These are phyloP conservation scores for Simmondsia chinensis DNA, from an alignment of 148 eudicot genomes.

Conservation along the genomic window DNA sequence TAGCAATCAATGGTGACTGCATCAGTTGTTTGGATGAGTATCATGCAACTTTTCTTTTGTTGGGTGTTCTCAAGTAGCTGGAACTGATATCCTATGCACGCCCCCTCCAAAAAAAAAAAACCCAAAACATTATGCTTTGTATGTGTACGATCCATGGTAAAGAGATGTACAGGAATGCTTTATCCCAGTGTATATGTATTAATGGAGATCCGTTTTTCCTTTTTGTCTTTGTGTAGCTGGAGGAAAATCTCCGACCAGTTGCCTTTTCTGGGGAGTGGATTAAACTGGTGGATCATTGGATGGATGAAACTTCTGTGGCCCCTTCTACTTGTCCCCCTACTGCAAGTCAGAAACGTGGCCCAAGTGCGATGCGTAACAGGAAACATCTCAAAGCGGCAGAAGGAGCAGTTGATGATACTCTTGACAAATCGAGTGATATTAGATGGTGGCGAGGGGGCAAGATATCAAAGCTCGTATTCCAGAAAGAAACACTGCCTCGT, in stretches of 20 bases:
- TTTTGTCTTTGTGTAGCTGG: no score
- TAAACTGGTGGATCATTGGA: slow-evolving; percentile 60
- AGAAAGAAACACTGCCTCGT: slow-evolving; percentile 55
- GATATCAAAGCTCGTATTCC: slow-evolving; percentile 53
- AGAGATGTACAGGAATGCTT: no score
- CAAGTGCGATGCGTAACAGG: slow-evolving; percentile 73
- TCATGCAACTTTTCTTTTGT: no score
- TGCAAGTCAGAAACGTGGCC: slow-evolving; percentile 59
- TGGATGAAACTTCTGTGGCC: slow-evolving; percentile 36
- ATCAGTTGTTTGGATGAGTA: no score
- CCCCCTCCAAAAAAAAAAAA: no score
- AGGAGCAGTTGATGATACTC: slow-evolving; percentile 33
- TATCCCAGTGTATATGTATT: background rate
- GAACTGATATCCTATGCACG: no score
- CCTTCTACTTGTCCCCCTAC: slow-evolving; percentile 39
- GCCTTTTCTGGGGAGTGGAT: slow-evolving; percentile 82
- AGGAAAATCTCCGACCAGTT: slow-evolving; percentile 54
- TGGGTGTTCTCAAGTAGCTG: no score
- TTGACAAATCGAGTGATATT: slow-evolving; percentile 34
- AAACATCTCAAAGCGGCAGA: slow-evolving; percentile 43
- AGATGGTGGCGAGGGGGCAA: slow-evolving; percentile 88
- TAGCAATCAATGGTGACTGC: no score
- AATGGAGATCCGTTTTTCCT: no score
- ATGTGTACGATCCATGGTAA: background rate
- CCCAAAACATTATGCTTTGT: no score